phyloP scores from a whole-genome alignment of 2,329 filamentous ascomycete genomes.

The Didymella lethalis region DNA sequence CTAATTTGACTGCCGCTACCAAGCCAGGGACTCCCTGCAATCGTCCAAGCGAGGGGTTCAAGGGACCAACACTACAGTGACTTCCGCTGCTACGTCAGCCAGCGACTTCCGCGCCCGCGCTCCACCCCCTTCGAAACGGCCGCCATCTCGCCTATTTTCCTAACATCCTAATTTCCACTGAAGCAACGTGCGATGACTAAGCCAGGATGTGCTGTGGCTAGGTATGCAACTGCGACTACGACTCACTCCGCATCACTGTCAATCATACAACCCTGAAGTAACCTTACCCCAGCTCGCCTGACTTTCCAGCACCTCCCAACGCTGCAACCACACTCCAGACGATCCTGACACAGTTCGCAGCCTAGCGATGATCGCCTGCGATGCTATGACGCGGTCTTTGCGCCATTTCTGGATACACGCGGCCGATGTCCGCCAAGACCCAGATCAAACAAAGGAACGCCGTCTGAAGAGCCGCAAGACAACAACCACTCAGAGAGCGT shows the following conservation, averaged over 20 bases:
- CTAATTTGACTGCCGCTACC: conserved; percentile 8
- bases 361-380: not conserved
- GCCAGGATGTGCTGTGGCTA: not conserved
- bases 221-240: not conserved
- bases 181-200: not conserved
- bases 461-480: conserved; percentile 9
- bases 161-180: conserved; percentile 7
- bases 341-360: not conserved
- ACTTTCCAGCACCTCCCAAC: not conserved
- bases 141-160: conserved; percentile 15
- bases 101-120: conserved; percentile 9
- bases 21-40: conserved; percentile 3
- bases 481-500: conserved; percentile 1
- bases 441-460: not conserved
- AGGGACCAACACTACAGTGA: not conserved
- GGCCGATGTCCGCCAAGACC: conserved; percentile 6
- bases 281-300: not conserved
- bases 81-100: conserved; percentile 10
- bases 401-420: conserved; percentile 1
- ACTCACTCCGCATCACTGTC: not conserved
- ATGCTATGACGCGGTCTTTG: conserved; percentile 1
- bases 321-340: not conserved
- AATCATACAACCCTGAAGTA: not conserved
- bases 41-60: not conserved
- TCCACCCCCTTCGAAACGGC: conserved; percentile 18